phyloP scores from a whole-genome alignment of 75 land plant genomes.

The Isoetes taiwanensis region DNA sequence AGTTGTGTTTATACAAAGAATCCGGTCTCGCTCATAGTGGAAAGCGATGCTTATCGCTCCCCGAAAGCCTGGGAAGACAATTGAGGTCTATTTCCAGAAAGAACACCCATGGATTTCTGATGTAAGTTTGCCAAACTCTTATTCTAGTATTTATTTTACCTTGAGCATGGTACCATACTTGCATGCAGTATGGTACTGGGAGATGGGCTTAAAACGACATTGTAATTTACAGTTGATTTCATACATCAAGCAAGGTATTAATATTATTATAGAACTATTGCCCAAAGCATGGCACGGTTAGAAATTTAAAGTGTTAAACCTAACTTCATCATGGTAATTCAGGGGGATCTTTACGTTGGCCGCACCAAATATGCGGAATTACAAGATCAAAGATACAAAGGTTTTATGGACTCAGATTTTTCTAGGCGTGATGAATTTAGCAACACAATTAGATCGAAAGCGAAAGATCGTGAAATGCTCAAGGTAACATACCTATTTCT shows the following conservation, averaged over 20 bases:
- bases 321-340: no score
- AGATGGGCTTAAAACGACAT: background rate
- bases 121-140: constrained; percentile 10
- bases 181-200: background rate
- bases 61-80: constrained; percentile 14
- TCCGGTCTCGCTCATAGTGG: constrained; percentile 12
- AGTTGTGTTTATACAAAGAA: constrained; percentile 3
- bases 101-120: constrained; percentile 33
- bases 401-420: constrained; percentile 27
- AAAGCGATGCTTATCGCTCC: constrained; percentile 14
- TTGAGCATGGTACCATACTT: background rate
- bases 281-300: no score
- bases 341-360: constrained; percentile 28
- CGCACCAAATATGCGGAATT: constrained; percentile 17
- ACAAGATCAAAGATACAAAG: constrained; percentile 28
- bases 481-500: constrained; percentile 4
- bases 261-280: no score
- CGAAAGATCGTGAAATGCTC: constrained; percentile 26
- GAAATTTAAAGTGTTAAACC: no score
- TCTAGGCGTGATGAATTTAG: constrained; percentile 29
- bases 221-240: background rate
- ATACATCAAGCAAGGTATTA: no score
- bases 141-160: background rate
- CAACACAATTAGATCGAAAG: constrained; percentile 21
- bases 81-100: constrained; percentile 26